A percentile compares a stretch with the other conserved stretches of the same genome.
phyloP scores from a whole-genome alignment of 2,329 filamentous ascomycete species.

The Sclerotinia spermophila region DNA sequence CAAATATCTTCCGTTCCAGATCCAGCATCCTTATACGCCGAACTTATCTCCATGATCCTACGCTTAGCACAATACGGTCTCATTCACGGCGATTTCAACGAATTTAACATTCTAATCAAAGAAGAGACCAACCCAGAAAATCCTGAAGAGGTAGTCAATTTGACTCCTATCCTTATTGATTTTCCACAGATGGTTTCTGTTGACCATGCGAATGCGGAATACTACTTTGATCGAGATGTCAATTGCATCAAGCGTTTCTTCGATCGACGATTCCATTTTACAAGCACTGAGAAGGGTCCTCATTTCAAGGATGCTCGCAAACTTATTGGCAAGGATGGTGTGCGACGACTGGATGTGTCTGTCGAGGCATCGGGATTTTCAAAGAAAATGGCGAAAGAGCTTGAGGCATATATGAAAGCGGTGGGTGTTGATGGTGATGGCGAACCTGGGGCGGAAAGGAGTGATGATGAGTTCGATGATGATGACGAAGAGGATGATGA shows the following conservation, averaged over 20 bases:
- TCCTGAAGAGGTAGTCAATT: conserved; percentile 46
- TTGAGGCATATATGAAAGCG: conserved; percentile 84
- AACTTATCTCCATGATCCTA: conserved; percentile 83
- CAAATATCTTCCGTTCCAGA: conserved; percentile 83
- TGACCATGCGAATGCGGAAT: conserved; percentile 88
- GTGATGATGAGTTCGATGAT: conserved; percentile 41
- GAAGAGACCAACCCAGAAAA: conserved; percentile 52
- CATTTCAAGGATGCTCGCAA: conserved; percentile 83
- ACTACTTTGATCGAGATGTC: conserved; percentile 96
- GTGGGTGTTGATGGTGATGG: conserved; percentile 52
- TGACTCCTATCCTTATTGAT: conserved; percentile 87
- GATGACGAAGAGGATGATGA: conserved; percentile 37
- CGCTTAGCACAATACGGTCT: conserved; percentile 79
- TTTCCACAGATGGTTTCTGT: conserved; percentile 98
- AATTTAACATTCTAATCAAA: conserved; percentile 96
- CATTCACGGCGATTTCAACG: conserved; percentile 98
- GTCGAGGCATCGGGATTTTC: conserved; percentile 94
- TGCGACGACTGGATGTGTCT: conserved; percentile 73
- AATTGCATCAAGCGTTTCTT: conserved; percentile 96
- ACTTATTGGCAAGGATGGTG: conserved; percentile 60
- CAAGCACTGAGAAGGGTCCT: conserved; percentile 75
- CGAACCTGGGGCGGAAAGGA: conserved; percentile 32
- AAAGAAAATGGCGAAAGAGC: conserved; percentile 92
- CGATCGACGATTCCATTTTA: conserved; percentile 81
- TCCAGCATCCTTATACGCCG: conserved; percentile 82